Base-by-base conservation (phyloP, 441 rosid species). In the Gossypium gossypioides region DNA sequence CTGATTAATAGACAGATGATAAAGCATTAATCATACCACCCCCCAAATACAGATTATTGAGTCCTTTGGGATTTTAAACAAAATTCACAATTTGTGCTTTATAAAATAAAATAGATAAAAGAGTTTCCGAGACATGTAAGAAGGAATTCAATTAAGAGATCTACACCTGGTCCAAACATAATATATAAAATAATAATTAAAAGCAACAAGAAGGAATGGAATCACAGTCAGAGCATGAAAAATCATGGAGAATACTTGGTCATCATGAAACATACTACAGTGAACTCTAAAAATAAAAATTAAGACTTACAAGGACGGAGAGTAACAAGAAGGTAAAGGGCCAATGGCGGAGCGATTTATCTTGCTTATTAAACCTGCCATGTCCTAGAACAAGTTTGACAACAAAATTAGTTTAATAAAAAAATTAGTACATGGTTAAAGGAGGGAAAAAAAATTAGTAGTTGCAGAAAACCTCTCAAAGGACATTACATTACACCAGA, bases 281-380 rank as follows among this genome's bases (percentile, higher is more conserved):
- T 52, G 56, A 61, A 52, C 69, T 57, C 54, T 10, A 50, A 73
- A 32, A 55, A 24, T 62, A 58, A 7, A 64, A 24, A 65, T 65
- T 21, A 56, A 74, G 52, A 83, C 98, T 84, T 88, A 93, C 97
- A 93, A 82, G 59, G 96, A 85, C 54, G 97, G 96, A 18, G 98
- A 90, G 74, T 93, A 93, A 84, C 96, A 91, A 13, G 96, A 56
- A 46, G 98, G 98, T 76, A 93, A 77, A 59, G 96, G 97, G 61
- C 98, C 98, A 72, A 93, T 90, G 8, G 96, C 91, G 51, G 98
- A 93, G 66, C 95, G 97, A 69, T 93, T 93, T 82, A 93, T 92
- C 92, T 93, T 93, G 86, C 97, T 89, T 73, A 90, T 91, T 74
- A 93, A 81, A 68, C 98, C 98, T 72, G 93, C 98, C 98, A 93